These are phyloP conservation scores for Yamadazyma nakazawae DNA, from an alignment of 805 yeast genomes.

Conservation along the genomic window DNA sequence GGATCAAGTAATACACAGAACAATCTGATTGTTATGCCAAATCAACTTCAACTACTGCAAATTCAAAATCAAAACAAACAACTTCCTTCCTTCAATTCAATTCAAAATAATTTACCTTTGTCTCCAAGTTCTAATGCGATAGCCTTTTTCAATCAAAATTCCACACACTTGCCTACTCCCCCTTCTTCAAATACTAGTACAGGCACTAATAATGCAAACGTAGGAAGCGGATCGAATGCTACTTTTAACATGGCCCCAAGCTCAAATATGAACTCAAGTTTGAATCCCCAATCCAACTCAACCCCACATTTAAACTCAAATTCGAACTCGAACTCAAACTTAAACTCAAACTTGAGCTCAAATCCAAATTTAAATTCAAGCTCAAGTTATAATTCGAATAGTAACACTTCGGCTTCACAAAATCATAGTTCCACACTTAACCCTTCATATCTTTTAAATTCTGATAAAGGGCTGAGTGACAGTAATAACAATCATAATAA, in stretches of 20 bases:
- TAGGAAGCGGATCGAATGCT: neutral
- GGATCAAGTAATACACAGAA: constrained; percentile 1
- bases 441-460: constrained; percentile 25
- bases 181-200: neutral
- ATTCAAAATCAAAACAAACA: constrained; percentile 30
- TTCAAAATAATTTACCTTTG: constrained; percentile 31
- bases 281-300: neutral
- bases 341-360: neutral
- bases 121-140: constrained; percentile 18
- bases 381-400: neutral
- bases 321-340: neutral
- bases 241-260: neutral
- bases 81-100: constrained; percentile 34
- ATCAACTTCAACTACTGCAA: constrained; percentile 18
- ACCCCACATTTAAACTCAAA: neutral
- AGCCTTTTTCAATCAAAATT: neutral
- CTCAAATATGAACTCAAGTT: neutral
- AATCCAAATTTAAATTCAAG: neutral
- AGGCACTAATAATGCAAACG: neutral
- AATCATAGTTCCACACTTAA: constrained; percentile 18
- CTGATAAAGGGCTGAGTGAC: neutral
- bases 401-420: neutral
- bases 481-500: neutral
- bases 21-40: constrained; percentile 16
- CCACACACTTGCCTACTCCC: neutral